Base-by-base conservation (phyloP, 2,329 filamentous ascomycete species). In the Eurotiales sp. region DNA sequence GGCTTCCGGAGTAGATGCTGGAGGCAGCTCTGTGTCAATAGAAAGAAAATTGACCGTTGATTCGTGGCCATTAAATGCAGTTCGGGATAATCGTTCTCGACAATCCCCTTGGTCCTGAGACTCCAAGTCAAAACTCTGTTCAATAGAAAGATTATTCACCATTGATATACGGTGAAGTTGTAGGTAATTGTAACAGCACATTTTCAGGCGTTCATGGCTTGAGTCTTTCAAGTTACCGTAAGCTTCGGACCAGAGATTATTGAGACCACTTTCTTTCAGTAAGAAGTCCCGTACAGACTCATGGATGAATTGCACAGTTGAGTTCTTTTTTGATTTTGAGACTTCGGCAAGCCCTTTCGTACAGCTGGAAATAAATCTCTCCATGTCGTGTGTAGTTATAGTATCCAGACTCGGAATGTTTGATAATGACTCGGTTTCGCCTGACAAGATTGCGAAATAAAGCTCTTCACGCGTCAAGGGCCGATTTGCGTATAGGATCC, bases 291-390 rank as follows among this genome's bases (percentile, higher is more conserved):
- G 59, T 55, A 76, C 61, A 11, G 66, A 67, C 54, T 71, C 69
- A 50, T 72, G 67, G 47, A 71, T 71, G 46, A 70, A 82, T 52
- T 81, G 78, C 0, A 80, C 73, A 0, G 56, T 72, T 0, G 59
- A 56, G 11, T 3, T 4, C 10, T 63, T 57, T 11, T 63, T 57
- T 0, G 61, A 58, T 12, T 59, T 68, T 0, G 70, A 73, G 1
- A 73, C 54, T 49, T 80, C 77, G 0, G 71, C 73, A 8, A 82
- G 64, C 0, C 80, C 79, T 74, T 46, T 10, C 19, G 32, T 34
- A 15, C 12, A 22, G 15, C 29, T n/a, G 17, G 21, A 17, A 19
- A 46, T 46, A 6, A 46, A 46, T 14, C n/a, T 34, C 8, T 32
- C 30, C n/a, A 46, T 14, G 19, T 34, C 43, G 7, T 37, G 25